phyloP scores from a whole-genome alignment of 2,329 filamentous ascomycete species.

The Neurospora crassa region DNA sequence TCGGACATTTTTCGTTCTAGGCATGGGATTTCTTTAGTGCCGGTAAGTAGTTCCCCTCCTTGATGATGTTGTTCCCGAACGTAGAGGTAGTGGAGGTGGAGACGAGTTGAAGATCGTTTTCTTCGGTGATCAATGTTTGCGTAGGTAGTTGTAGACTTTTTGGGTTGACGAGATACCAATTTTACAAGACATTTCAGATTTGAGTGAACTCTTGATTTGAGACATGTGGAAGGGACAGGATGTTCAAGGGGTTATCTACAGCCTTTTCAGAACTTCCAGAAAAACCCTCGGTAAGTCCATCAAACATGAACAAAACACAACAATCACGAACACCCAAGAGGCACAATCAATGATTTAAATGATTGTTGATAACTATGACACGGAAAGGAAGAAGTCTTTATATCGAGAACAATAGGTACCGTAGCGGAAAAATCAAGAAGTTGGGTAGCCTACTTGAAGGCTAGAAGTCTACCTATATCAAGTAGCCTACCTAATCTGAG shows the following conservation, averaged over 20 bases:
- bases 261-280: not conserved
- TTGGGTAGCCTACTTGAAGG: too few relatives aligned
- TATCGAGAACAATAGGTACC: not conserved
- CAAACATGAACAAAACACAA: not conserved
- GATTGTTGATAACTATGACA: not conserved
- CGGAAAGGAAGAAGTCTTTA: not conserved
- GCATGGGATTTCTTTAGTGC: not conserved
- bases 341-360: not conserved
- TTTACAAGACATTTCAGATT: not conserved
- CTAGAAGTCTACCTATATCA: too few relatives aligned
- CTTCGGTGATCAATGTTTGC: not conserved
- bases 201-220: not conserved
- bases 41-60: not conserved
- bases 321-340: not conserved
- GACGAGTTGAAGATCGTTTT: not conserved
- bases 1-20: not conserved
- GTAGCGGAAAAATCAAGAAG: too few relatives aligned
- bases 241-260: not conserved
- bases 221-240: not conserved
- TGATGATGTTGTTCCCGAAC: not conserved
- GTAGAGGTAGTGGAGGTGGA: not conserved
- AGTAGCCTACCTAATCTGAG: too few relatives aligned
- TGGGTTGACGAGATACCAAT: not conserved
- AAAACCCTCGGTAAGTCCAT: not conserved
- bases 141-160: not conserved